Conservation (phyloP, 2,329 filamentous ascomycete genomes). For the Xylariomycetidae sp. region DNA sequence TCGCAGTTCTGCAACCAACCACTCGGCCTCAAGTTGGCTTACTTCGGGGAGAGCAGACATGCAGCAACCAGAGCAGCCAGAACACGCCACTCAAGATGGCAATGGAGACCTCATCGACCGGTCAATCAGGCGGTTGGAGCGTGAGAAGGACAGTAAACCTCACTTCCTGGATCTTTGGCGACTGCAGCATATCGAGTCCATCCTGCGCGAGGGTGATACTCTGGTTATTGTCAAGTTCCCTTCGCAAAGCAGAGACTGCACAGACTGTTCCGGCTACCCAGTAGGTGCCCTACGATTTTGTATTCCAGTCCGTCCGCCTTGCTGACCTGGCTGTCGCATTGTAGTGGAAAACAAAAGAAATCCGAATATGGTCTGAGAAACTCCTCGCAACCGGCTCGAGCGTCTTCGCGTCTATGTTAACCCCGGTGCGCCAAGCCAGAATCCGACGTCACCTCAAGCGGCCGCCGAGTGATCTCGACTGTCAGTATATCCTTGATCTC, state of each 20-base stretch:
- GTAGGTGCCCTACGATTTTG: slow-evolving; percentile 2
- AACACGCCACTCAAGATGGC: background rate
- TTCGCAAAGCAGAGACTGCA: background rate
- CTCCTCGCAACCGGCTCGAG: slow-evolving; percentile 40
- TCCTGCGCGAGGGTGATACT: background rate
- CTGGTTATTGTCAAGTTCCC: slow-evolving; percentile 1
- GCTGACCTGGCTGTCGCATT: background rate
- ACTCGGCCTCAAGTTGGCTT: no score
- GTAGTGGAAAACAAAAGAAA: slow-evolving; percentile 27
- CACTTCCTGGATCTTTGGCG: background rate
- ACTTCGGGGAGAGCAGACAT: no score
- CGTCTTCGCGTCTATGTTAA: slow-evolving; percentile 40
- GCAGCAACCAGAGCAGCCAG: background rate
- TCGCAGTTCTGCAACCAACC: no score
- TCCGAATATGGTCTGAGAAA: slow-evolving; percentile 41
- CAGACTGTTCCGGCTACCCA: slow-evolving; percentile 5
- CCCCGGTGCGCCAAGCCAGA: slow-evolving; percentile 34
- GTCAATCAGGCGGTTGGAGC: background rate
- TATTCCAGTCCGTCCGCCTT: background rate
- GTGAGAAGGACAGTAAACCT: no score
- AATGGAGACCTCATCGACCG: background rate
- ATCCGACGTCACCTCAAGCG: slow-evolving; percentile 27
- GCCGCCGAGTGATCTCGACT: slow-evolving; percentile 14
- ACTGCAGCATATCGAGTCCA: background rate
- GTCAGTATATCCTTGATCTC: slow-evolving; percentile 54